These are phyloP conservation scores for Nannizziopsis arthrosporioides DNA, from an alignment of 2,329 filamentous ascomycete genomes.

Conservation along the genomic window DNA sequence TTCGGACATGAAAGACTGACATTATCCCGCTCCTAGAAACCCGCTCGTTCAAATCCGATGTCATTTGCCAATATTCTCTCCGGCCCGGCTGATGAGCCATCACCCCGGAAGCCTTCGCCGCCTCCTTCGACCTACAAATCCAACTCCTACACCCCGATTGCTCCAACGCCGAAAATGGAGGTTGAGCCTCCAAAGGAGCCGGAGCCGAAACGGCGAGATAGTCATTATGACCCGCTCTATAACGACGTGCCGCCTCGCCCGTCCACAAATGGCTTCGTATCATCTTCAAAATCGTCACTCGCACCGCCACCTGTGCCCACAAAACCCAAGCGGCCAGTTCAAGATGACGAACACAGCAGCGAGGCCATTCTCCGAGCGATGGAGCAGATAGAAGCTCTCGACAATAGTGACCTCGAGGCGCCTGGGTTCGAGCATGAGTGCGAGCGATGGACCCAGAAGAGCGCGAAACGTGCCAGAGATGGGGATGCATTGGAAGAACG, in stretches of 20 bases:
- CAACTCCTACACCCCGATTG: constrained; percentile 19
- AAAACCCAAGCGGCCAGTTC: constrained; percentile 48
- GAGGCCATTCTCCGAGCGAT: constrained; percentile 57
- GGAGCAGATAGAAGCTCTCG: constrained; percentile 45
- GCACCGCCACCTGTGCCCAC: constrained; percentile 12
- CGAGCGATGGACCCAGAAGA: constrained; percentile 42
- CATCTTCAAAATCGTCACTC: constrained; percentile 13
- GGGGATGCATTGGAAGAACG: constrained; percentile 51
- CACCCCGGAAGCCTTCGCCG: constrained; percentile 38
- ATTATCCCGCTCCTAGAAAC: constrained; percentile 41
- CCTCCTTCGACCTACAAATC: constrained; percentile 22
- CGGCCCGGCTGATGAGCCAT: constrained; percentile 53
- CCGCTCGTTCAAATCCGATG: constrained; percentile 76
- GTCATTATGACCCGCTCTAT: constrained; percentile 17
- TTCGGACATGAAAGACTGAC: constrained; percentile 16
- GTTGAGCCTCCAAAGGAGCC: constrained; percentile 21
- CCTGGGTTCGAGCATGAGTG: constrained; percentile 42
- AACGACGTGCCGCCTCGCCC: constrained; percentile 16
- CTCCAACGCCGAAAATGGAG: constrained; percentile 17
- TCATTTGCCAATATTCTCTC: constrained; percentile 92
- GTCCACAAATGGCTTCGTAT: constrained; percentile 19
- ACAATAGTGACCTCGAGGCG: constrained; percentile 47
- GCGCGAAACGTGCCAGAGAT: constrained; percentile 57
- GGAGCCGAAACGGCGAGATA: constrained; percentile 21
- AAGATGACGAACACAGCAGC: constrained; percentile 56